A percentile compares a stretch with the other conserved stretches of the same genome.
Conservation (phyloP, 164 flowering plant genomes). For the Vitis rupestris region DNA sequence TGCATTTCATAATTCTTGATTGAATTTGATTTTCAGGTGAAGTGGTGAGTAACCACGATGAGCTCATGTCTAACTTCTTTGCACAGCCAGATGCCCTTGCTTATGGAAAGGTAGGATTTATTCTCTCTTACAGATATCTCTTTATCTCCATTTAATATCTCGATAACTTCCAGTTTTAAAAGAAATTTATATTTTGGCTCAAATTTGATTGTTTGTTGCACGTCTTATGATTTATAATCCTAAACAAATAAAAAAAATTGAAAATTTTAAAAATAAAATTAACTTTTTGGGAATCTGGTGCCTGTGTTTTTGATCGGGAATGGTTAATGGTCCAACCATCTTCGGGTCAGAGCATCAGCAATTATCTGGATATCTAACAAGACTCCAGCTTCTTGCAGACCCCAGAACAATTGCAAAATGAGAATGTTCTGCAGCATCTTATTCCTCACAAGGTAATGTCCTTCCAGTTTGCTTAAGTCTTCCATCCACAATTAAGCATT, state of each 20-base stretch:
- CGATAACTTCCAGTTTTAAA: background rate
- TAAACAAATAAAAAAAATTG: no score
- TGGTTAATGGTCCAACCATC: background rate
- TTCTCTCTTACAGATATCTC: background rate
- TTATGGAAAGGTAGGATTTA: conserved; percentile 80
- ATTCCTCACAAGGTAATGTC: conserved; percentile 81
- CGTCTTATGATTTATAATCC: no score
- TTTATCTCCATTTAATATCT: background rate
- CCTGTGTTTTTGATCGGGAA: no score
- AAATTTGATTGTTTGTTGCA: no score
- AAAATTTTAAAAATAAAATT: no score
- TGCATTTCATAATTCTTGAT: background rate
- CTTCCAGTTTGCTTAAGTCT: conserved; percentile 8
- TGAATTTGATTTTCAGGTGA: conserved; percentile 60
- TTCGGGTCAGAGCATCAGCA: background rate
- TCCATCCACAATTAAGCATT: conserved; percentile 2
- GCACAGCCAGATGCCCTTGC: conserved; percentile 99
- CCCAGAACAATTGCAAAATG: conserved; percentile 72
- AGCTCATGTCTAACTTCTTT: conserved; percentile 98
- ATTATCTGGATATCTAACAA: conserved; percentile 5
- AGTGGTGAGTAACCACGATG: conserved; percentile 89
- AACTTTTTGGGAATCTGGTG: no score
- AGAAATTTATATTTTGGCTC: background rate
- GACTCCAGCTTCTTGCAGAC: conserved; percentile 42
- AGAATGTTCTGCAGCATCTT: conserved; percentile 79